Conservation (phyloP, 345 rosid genomes). For the Isatis tinctoria region DNA sequence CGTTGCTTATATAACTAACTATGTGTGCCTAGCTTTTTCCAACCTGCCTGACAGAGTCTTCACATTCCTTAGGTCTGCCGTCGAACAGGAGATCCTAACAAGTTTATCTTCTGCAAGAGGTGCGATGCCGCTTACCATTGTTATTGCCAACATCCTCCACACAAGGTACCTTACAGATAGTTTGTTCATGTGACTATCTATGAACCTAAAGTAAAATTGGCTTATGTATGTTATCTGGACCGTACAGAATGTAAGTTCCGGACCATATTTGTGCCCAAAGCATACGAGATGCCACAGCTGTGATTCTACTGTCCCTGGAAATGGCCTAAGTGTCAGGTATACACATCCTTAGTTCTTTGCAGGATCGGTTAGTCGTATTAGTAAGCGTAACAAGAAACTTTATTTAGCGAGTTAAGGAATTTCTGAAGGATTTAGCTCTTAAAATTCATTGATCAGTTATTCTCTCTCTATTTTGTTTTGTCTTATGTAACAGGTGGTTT, state of each 20-base stretch:
- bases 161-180: conserved; percentile 57
- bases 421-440: conserved; percentile 1
- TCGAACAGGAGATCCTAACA: conserved; percentile 96
- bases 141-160: conserved; percentile 98
- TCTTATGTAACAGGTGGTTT: conserved; percentile 75
- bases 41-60: conserved; percentile 14
- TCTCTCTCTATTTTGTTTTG: background rate
- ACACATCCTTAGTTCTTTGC: background rate
- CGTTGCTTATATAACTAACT: background rate
- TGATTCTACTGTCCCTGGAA: conserved; percentile 94
- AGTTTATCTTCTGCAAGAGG: conserved; percentile 94
- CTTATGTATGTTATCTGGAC: conserved; percentile 21
- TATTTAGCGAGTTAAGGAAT: background rate
- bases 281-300: conserved; percentile 98
- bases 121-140: conserved; percentile 98
- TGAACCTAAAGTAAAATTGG: background rate
- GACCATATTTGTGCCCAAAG: conserved; percentile 95
- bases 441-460: background rate
- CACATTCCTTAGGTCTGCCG: conserved; percentile 59
- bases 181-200: conserved; percentile 5
- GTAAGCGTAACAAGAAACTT: background rate
- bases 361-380: background rate
- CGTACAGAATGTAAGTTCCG: conserved; percentile 85
- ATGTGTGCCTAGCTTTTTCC: background rate
- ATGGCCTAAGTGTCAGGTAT: conserved; percentile 98